Evolutionary conservation across 768 basidiomycete genomes (phyloP).

Genomic region (Rhodocollybia butyracea): DNA sequence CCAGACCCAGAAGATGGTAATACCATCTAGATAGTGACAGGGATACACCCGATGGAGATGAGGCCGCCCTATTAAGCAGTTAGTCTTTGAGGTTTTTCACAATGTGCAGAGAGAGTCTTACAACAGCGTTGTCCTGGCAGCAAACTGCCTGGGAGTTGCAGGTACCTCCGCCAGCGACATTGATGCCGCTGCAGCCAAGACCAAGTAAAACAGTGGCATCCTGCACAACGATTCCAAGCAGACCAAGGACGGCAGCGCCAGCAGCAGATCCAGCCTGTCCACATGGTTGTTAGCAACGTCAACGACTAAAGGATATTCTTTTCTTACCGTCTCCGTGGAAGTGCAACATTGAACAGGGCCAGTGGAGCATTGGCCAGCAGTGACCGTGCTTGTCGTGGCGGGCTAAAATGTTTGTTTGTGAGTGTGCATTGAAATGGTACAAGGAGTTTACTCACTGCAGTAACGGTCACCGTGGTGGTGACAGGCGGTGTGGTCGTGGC

Average conservation of each 20-base stretch:
- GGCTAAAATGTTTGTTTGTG: not conserved
- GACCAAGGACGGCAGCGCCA: not conserved
- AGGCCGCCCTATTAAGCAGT: too few species aligned
- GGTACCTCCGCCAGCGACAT: constrained; percentile 2
- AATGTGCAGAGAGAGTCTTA: too few species aligned
- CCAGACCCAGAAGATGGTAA: too few species aligned
- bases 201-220: constrained; percentile 4
- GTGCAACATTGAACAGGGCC: not conserved
- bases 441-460: not conserved
- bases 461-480: not conserved
- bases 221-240: constrained; percentile 7
- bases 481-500: not conserved
- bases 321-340: not conserved
- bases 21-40: too few species aligned
- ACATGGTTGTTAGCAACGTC: not conserved
- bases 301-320: too few species aligned
- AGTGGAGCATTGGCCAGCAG: not conserved
- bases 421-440: not conserved
- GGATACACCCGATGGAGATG: too few species aligned
- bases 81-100: too few species aligned
- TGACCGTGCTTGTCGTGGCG: not conserved
- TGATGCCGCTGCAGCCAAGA: constrained; percentile 6
- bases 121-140: not conserved
- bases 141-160: too few species aligned
- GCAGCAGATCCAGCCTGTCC: not conserved